Conservation (phyloP, 345 rosid species). For the Lepidium aucheri region DNA sequence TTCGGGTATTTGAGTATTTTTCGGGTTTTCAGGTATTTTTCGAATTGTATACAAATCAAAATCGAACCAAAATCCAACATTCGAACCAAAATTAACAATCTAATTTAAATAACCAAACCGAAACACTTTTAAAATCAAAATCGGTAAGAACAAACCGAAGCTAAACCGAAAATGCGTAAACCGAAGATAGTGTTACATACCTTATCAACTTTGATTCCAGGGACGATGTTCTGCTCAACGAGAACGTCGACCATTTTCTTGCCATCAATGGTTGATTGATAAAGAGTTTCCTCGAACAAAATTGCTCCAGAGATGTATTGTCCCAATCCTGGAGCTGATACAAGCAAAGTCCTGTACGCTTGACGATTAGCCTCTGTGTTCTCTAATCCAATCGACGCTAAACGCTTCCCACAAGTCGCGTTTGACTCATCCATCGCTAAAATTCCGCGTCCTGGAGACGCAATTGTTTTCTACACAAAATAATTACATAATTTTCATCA, state of each 20-base stretch:
- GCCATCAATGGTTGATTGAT: conserved; percentile 80
- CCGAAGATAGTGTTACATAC: conserved; percentile 48
- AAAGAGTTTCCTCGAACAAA: conserved; percentile 93
- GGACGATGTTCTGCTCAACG: conserved; percentile 77
- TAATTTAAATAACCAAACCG: conserved; percentile 9
- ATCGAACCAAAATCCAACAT: too few species aligned
- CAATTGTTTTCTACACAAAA: conserved; percentile 53
- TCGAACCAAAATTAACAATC: conserved; percentile 13
- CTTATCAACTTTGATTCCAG: conserved; percentile 97
- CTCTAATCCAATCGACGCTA: conserved; percentile 84
- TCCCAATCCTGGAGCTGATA: conserved; percentile 71
- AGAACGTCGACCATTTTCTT: conserved; percentile 90
- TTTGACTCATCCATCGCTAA: conserved; percentile 98
- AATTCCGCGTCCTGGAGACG: conserved; percentile 91
- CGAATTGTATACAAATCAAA: too few species aligned
- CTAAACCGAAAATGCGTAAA: conserved; percentile 18
- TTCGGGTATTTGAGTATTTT: too few species aligned
- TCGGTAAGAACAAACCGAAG: too few species aligned
- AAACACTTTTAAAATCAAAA: neutral
- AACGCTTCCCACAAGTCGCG: conserved; percentile 92
- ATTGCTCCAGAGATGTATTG: conserved; percentile 86
- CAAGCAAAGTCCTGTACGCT: conserved; percentile 86
- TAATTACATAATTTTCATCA: too few species aligned
- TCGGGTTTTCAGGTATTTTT: too few species aligned
- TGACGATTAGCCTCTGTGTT: conserved; percentile 96